phyloP scores from a whole-genome alignment of 2,329 filamentous ascomycete species.

The Sclerotinia nivalis region DNA sequence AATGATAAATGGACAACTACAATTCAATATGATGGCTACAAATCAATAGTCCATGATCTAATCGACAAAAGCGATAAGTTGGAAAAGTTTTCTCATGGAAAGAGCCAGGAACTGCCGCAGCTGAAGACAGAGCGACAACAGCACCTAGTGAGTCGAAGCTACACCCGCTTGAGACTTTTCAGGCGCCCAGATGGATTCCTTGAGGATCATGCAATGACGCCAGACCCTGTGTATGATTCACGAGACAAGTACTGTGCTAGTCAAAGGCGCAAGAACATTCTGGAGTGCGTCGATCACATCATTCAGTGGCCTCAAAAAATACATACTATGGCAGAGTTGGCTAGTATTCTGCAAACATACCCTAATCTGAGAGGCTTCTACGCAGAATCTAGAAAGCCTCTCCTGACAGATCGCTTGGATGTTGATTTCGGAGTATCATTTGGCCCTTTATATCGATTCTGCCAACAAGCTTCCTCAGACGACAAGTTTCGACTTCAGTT shows the following conservation, averaged over 20 bases:
- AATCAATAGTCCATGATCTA: conserved; percentile 28
- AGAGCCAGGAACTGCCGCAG: not conserved
- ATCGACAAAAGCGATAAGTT: conserved; percentile 29
- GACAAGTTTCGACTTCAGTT: conserved; percentile 48
- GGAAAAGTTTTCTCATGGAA: conserved; percentile 26
- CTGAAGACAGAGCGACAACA: not conserved
- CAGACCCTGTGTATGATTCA: conserved; percentile 24
- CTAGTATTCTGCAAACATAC: conserved; percentile 40
- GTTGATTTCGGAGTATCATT: conserved; percentile 45
- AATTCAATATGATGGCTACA: conserved; percentile 45
- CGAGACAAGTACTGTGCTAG: conserved; percentile 26
- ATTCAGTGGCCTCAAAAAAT: conserved; percentile 34
- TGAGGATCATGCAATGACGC: not conserved
- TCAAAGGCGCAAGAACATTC: conserved; percentile 26
- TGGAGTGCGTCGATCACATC: conserved; percentile 37
- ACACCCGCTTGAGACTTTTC: conserved; percentile 16
- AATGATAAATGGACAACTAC: conserved; percentile 42
- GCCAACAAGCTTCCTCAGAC: conserved; percentile 33
- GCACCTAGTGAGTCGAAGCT: conserved; percentile 28
- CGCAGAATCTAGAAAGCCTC: conserved; percentile 35
- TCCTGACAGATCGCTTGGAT: conserved; percentile 46
- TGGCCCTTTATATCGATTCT: conserved; percentile 47
- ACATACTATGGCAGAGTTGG: conserved; percentile 35
- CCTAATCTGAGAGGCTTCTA: conserved; percentile 45
- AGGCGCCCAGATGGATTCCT: not conserved